Base-by-base conservation (phyloP, 257 asterid genomes). In the Verbena officinalis region DNA sequence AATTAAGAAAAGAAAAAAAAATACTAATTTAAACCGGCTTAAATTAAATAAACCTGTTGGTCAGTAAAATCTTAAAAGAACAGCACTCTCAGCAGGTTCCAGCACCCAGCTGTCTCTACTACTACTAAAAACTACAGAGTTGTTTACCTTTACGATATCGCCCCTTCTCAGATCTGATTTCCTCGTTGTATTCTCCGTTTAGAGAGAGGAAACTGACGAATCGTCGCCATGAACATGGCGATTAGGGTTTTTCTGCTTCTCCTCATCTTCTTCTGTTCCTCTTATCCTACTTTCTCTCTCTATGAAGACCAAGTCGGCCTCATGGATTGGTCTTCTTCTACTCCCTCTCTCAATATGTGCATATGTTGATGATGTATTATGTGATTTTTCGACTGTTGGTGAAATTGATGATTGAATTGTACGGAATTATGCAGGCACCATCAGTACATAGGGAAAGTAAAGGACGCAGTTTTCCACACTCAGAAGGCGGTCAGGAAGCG, bases 401-500 rank as follows among this genome's bases (percentile, higher is more conserved):
- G 69, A 59, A 50, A n/a, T 70, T 71, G 73, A 31, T 69, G 78
- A 43, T 64, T 76, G 66, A 48, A 63, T 60, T 70, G 19, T 65
- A 7, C 52, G 50, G 60, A 24, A 65, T 65, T 73, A 9, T 60
- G 54, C 38, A 93, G 99, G 99, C 97, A 90, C 78, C 96, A 93
- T 22, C 94, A 81, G 88, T 93, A 93, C 81, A 77, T 93, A 57
- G 99, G 97, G 50, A 93, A 93, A 85, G 95, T 93, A 60, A 93
- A 93, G 81, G 89, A 90, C 73, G 97, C 99, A 14, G 95, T 87
- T 67, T 93, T 90, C 81, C 97, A 93, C 73, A 90, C 99, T 3
- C 97, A 83, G 71, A 93, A 93, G 85, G 88, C 96, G 24, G 97
- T 86, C 55, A 71, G 97, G 77, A 93, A 93, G 80, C 97, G 97